Base-by-base conservation (phyloP, 768 basidiomycete genomes). In the Glaciozyma martinii region DNA sequence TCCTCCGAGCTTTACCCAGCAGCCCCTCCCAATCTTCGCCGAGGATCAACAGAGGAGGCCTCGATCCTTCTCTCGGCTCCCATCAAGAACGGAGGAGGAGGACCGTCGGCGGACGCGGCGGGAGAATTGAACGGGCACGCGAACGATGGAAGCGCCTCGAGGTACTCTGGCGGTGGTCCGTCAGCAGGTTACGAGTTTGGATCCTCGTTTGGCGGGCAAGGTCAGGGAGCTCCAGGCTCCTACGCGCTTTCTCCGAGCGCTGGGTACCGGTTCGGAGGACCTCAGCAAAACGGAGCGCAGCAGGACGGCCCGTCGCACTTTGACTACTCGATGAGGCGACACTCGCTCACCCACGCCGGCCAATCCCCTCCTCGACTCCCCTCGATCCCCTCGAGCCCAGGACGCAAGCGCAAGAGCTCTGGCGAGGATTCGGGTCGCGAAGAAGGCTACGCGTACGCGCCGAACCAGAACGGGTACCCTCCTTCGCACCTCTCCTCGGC, bases 291-390 rank as follows among this genome's bases (percentile, higher is more conserved):
- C 72, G 74, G 56, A 68, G 74, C 54, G 42, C 71, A 61, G 69
- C 76, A 52, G 78, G 78, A 73, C 80, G 44, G 80, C 29, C 77
- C 78, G 27, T 81, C 81, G 57, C 79, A 82, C 61, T 85, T 84
- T 72, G 85, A 88, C 77, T 84, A 85, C 74, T 83, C 77, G 70
- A 86, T 86, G 80, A 81, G 87, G 56, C 79, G 86, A 29, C 86
- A 87, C 72, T 87, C 86, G 32, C 84, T 87, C 53, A 19, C 32
- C 44, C 53, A 55, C 62, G 25, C 27, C 29, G 30, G 21, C 46
- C 29, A 47, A 59, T 18, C 40, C 18, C 16, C 62, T 37, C 16
- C 58, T 7, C n/a, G n/a, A 29, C 58, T 56, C 12, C 43, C 27
- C 16, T 15, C 30, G 12, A 40, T 44, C 30, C 18, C 44, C 50